Evolutionary conservation across 176 grass and related monocot species (phyloP).

Genomic region (Triticum turgidum): DNA sequence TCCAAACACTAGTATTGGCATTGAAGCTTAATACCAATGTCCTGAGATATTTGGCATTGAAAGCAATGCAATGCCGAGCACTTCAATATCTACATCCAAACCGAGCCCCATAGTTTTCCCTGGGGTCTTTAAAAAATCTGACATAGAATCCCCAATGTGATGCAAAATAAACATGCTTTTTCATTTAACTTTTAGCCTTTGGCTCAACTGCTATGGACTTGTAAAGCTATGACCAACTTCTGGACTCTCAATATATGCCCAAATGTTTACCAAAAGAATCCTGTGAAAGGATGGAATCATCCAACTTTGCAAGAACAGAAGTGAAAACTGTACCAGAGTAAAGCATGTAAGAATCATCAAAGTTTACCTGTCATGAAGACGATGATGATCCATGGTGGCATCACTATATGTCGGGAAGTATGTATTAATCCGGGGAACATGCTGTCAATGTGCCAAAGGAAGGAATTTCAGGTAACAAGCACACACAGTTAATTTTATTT

Average conservation of each 20-base stretch:
- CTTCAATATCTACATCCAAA: too few relatives aligned
- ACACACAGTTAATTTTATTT: background rate
- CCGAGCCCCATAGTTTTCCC: background rate
- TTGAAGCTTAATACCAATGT: too few relatives aligned
- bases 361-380: slow-evolving; percentile 83
- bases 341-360: slow-evolving; percentile 19
- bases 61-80: too few relatives aligned
- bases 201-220: background rate
- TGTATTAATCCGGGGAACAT: slow-evolving; percentile 87
- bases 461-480: slow-evolving; percentile 25
- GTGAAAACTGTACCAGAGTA: background rate
- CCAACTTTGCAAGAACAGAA: background rate
- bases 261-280: slow-evolving; percentile 18
- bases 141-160: background rate
- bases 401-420: slow-evolving; percentile 80
- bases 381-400: slow-evolving; percentile 85
- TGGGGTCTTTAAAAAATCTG: background rate
- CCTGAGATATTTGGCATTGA: too few relatives aligned
- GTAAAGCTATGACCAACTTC: background rate
- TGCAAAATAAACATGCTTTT: background rate
- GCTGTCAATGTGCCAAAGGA: slow-evolving; percentile 47
- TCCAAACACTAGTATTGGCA: too few relatives aligned
- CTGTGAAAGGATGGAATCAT: background rate
- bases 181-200: background rate
- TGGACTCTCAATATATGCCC: slow-evolving; percentile 1